Conservation (phyloP, 768 basidiomycete genomes). For the Ramaria rubella region DNA sequence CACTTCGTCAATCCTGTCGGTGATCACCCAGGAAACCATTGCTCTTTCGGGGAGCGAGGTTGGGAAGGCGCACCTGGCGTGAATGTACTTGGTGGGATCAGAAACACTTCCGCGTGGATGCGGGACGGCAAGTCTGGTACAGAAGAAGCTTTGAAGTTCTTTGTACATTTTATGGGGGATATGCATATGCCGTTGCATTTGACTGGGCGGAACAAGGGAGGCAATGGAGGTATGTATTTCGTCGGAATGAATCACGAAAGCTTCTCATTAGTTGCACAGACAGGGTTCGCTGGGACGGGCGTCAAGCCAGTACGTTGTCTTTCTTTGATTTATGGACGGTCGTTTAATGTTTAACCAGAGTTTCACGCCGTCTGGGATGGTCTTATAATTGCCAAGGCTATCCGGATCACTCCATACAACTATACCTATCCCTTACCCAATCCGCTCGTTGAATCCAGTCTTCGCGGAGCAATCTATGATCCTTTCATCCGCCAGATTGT, state of each 20-base stretch:
- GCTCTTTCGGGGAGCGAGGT: conserved; percentile 67
- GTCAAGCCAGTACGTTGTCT: conserved; percentile 49
- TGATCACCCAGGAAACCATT: conserved; percentile 73
- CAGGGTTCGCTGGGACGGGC: conserved; percentile 66
- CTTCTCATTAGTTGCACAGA: conserved; percentile 22
- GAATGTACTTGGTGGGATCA: conserved; percentile 74
- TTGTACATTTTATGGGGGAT: conserved; percentile 91
- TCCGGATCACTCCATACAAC: conserved; percentile 66
- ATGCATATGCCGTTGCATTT: conserved; percentile 93
- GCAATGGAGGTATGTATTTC: conserved; percentile 52
- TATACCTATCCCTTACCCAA: conserved; percentile 72
- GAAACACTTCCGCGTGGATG: conserved; percentile 66
- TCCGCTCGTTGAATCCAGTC: conserved; percentile 53
- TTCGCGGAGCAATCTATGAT: conserved; percentile 81
- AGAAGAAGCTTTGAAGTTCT: conserved; percentile 83
- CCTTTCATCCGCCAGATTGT: conserved; percentile 81
- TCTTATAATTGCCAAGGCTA: conserved; percentile 71
- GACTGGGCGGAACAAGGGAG: conserved; percentile 80
- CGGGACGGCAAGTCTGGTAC: conserved; percentile 34
- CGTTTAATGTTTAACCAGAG: conserved; percentile 33
- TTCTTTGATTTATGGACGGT: not conserved
- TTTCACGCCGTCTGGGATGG: conserved; percentile 88
- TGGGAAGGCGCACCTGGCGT: conserved; percentile 52
- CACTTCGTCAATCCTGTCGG: conserved; percentile 71
- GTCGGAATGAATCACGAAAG: conserved; percentile 12